phyloP scores from a whole-genome alignment of 1,284 basidiomycete species.

The Cutaneotrichosporon cutaneum region DNA sequence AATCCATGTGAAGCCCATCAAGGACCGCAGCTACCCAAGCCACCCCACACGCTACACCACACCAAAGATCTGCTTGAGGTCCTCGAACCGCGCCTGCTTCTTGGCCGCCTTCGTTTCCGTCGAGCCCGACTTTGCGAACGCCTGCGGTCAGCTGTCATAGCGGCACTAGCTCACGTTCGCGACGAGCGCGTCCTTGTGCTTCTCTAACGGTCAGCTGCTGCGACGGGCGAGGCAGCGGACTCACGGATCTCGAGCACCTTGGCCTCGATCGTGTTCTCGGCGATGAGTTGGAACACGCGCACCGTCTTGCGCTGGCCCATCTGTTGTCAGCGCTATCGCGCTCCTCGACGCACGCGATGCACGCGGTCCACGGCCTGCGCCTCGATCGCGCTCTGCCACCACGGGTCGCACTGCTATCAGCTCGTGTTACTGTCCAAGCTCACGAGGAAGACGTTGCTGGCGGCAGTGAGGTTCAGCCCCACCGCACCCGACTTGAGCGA shows the following conservation, averaged over 20 bases:
- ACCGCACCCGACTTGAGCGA: constrained; percentile 75
- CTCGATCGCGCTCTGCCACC: constrained; percentile 77
- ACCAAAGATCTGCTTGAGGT: constrained; percentile 47
- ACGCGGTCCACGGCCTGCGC: constrained; percentile 73
- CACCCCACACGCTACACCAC: constrained; percentile 21
- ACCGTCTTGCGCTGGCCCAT: constrained; percentile 79
- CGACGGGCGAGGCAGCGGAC: constrained; percentile 37
- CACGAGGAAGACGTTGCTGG: constrained; percentile 83
- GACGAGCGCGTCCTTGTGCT: constrained; percentile 45
- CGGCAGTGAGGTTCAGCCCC: constrained; percentile 82
- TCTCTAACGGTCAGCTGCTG: constrained; percentile 35
- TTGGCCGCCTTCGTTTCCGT: constrained; percentile 34
- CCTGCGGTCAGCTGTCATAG: constrained; percentile 24
- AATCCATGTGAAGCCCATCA: too few species aligned
- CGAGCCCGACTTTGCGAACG: constrained; percentile 45
- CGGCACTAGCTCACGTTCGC: constrained; percentile 29
- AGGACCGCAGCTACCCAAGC: too few species aligned
- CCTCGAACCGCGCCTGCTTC: constrained; percentile 46
- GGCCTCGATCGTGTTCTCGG: constrained; percentile 80
- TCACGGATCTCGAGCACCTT: constrained; percentile 83
- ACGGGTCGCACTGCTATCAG: constrained; percentile 61
- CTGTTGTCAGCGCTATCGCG: constrained; percentile 25
- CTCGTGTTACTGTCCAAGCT: constrained; percentile 51
- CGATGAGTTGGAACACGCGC: constrained; percentile 82
- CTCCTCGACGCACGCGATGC: constrained; percentile 57